phyloP scores from a whole-genome alignment of 768 basidiomycete species.

The Suillus subaureus region DNA sequence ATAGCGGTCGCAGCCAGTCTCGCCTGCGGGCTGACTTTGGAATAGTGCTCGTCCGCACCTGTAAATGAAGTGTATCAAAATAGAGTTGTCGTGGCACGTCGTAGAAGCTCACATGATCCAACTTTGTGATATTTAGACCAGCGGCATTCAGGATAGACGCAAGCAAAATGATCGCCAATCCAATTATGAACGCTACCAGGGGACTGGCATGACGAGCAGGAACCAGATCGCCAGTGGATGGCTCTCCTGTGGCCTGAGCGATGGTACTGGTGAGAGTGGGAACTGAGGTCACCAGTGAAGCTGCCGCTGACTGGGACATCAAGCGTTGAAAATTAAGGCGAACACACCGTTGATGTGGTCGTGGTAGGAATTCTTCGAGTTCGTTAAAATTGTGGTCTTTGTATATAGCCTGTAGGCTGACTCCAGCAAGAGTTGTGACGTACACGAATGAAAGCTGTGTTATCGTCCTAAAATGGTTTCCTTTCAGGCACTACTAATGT shows the following conservation, averaged over 20 bases:
- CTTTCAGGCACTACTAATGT: background rate
- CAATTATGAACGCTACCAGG: conserved; percentile 77
- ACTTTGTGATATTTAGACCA: conserved; percentile 92
- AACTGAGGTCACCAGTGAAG: conserved; percentile 8
- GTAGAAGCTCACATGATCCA: conserved; percentile 73
- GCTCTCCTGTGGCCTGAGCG: conserved; percentile 19
- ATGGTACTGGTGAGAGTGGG: conserved; percentile 20
- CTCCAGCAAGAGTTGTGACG: conserved; percentile 1
- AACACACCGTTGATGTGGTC: background rate
- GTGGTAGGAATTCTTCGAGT: background rate
- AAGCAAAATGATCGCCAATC: conserved; percentile 80
- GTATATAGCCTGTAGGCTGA: background rate
- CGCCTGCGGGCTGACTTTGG: conserved; percentile 74
- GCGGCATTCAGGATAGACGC: conserved; percentile 89
- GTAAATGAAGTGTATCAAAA: conserved; percentile 7
- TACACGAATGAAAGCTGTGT: background rate
- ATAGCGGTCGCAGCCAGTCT: conserved; percentile 84
- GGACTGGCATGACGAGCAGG: conserved; percentile 51
- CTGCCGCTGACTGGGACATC: conserved; percentile 21
- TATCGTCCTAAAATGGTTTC: background rate
- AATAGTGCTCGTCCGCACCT: conserved; percentile 74
- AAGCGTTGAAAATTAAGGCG: conserved; percentile 5
- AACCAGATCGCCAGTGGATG: conserved; percentile 21
- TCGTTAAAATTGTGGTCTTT: background rate
- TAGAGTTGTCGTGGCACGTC: background rate